A percentile compares a stretch with the other conserved stretches of the same genome.
phyloP scores from a whole-genome alignment of 2,329 filamentous ascomycete species.

The Lasiodiplodia sp. region DNA sequence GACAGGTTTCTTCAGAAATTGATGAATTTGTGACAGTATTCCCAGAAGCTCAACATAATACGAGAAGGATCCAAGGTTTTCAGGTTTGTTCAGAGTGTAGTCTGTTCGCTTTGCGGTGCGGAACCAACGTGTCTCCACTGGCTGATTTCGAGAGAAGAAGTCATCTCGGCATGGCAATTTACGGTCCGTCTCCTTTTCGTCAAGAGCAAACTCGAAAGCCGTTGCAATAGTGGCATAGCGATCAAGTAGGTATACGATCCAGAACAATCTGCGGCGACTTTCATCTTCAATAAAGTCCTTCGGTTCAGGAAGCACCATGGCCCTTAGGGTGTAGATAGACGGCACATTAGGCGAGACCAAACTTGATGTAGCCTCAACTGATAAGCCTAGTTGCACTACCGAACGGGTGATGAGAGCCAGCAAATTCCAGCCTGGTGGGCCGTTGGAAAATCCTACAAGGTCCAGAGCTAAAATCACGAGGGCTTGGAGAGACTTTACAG shows the following conservation, averaged over 20 bases:
- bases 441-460: conserved; percentile 84
- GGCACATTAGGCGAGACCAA: conserved; percentile 79
- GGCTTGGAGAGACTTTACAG: conserved; percentile 85
- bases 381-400: conserved; percentile 85
- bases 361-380: conserved; percentile 81
- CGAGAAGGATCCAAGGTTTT: conserved; percentile 86
- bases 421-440: conserved; percentile 90
- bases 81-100: conserved; percentile 71
- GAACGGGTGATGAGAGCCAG: conserved; percentile 87
- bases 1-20: conserved; percentile 86
- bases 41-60: conserved; percentile 91
- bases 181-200: conserved; percentile 89
- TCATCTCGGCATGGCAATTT: conserved; percentile 88
- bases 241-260: conserved; percentile 93
- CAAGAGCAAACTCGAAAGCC: conserved; percentile 88
- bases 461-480: conserved; percentile 87
- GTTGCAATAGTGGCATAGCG: conserved; percentile 90
- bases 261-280: conserved; percentile 82
- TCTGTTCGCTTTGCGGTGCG: conserved; percentile 59
- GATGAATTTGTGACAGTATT: conserved; percentile 85
- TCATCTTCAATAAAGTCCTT: conserved; percentile 91
- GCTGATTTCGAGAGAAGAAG: conserved; percentile 81
- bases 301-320: conserved; percentile 83
- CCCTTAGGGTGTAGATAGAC: conserved; percentile 87
- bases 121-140: conserved; percentile 87